phyloP scores from a whole-genome alignment of 192 early-diverging fungal genomes.

The Anaeromyces robustus region DNA sequence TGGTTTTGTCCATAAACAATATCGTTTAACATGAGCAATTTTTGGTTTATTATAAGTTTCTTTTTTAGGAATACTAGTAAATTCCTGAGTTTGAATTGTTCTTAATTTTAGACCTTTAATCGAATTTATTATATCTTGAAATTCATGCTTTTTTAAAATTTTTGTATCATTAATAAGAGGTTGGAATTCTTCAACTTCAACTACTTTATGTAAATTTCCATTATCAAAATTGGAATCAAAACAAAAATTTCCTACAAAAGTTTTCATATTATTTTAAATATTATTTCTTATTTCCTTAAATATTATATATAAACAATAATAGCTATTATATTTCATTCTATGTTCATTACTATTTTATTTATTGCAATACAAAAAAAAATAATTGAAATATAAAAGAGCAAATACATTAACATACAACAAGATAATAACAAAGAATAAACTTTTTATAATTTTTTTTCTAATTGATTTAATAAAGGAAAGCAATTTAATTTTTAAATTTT shows the following conservation, averaged over 20 bases:
- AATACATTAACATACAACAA: no score
- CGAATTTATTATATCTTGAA: neutral
- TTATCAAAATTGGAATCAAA: neutral
- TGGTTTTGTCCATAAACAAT: neutral
- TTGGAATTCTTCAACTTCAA: neutral
- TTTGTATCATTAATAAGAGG: neutral
- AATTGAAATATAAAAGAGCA: no score
- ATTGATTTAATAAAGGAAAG: no score
- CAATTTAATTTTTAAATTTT: no score
- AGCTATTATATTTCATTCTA: no score
- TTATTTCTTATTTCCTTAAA: no score
- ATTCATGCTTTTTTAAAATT: neutral
- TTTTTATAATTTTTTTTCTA: no score
- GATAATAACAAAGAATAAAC: no score
- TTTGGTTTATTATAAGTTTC: neutral
- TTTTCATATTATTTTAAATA: neutral
- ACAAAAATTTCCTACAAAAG: neutral
- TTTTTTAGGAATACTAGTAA: neutral
- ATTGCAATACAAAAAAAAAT: no score
- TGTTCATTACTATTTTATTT: no score
- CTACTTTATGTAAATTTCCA: neutral
- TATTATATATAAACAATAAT: no score
- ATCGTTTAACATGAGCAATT: neutral
- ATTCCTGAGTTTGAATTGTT: neutral
- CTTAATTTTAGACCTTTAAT: neutral